Base-by-base conservation (phyloP, 2,329 filamentous ascomycete genomes). In the Epichloe uncinata region DNA sequence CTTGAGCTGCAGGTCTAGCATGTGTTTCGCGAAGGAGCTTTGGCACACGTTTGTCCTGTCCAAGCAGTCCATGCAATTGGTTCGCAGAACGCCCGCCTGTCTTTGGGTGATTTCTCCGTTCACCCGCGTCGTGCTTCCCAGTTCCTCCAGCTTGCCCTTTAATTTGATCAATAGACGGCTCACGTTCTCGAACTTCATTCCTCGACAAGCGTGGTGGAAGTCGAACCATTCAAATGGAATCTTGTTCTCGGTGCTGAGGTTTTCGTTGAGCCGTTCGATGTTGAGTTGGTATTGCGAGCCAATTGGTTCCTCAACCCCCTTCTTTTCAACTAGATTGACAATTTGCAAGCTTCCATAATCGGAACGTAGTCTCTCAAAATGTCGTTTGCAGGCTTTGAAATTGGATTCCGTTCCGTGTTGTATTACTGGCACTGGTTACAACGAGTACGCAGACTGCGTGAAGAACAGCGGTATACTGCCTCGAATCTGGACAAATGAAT, bases 131-230 rank as follows among this genome's bases (percentile, higher is more conserved):
- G 85, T 88, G 69, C 86, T 89, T 1, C 86, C 83, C 43, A 84
- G 79, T 5, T 74, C 71, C 42, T 85, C 80, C 11, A 96, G 70
- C n/a, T 77, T 81, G 4, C 74, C 68, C 30, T 77, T 77, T 4
- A 97, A 67, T 0, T 73, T 81, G 44, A 87, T 77, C 48, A 98
- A 74, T 1, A 98, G 75, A 30, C 84, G 72, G 50, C 82, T 85
- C 12, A 97, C 90, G 52, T 97, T 97, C 61, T 97, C 91, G 60
- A 97, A 98, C 58, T 88, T 94, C 91, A 98, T 96, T 0, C 93
- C 93, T 15, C 88, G 84, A 61, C 93, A 97, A 30, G 86, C 86
- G 16, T 81, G 76, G 64, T 97, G 93, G 60, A 98, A 98, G 62
- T 98, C 93, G 59, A 97, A 98, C 93, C 93, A 98, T 62, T 95